phyloP scores from a whole-genome alignment of 164 flowering plant genomes.

The Macadamia tetraphylla region DNA sequence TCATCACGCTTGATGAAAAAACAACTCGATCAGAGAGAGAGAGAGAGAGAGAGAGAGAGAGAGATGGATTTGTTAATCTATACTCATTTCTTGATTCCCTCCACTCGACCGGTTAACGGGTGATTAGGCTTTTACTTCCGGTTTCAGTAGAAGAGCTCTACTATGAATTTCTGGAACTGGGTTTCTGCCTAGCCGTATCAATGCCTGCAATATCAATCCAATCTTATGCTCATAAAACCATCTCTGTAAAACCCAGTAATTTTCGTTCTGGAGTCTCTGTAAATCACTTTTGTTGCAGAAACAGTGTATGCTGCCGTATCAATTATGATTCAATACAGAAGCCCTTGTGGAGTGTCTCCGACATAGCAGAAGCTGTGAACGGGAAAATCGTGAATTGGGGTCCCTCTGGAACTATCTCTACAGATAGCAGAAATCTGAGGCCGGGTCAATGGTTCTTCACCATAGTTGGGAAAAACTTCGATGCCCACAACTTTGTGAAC shows the following conservation, averaged over 20 bases:
- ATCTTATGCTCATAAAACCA: background rate
- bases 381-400: constrained; percentile 29
- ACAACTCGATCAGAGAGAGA: too few species aligned
- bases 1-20: too few species aligned
- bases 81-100: too few species aligned
- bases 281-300: background rate
- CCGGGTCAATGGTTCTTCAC: constrained; percentile 31
- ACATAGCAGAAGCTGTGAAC: constrained; percentile 26
- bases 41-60: too few species aligned
- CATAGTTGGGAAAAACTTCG: constrained; percentile 21
- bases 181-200: background rate
- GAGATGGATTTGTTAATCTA: too few species aligned
- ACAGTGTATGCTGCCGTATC: background rate
- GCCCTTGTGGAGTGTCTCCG: constrained; percentile 22
- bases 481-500: constrained; percentile 29
- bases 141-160: too few species aligned
- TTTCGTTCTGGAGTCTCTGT: background rate
- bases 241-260: background rate
- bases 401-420: constrained; percentile 28
- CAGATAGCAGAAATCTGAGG: constrained; percentile 24
- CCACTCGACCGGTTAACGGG: too few species aligned
- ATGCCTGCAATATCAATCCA: background rate
- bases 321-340: background rate
- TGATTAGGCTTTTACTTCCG: too few species aligned
- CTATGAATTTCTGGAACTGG: too few species aligned